Evolutionary conservation across 2,329 filamentous ascomycete species (phyloP).

Genomic region (Polychaeton citri): DNA sequence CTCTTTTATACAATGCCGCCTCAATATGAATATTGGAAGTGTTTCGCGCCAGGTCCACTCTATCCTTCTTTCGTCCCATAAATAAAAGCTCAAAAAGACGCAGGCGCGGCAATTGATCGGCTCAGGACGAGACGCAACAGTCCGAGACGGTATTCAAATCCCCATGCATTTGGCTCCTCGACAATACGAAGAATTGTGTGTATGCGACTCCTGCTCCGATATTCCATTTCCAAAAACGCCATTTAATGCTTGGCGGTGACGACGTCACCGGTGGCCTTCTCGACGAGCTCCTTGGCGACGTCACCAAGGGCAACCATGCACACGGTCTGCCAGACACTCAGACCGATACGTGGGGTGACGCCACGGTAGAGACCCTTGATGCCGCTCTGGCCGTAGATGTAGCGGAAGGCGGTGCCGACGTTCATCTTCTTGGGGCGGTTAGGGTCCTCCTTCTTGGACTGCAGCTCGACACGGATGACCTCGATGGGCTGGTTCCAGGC

Average conservation of each 20-base stretch:
- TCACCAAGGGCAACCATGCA: conserved; percentile 99
- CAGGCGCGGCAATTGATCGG: too few species aligned
- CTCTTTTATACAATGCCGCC: too few species aligned
- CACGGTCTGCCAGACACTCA: conserved; percentile 97
- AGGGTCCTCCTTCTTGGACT: conserved; percentile 95
- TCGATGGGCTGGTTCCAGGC: conserved; percentile 99
- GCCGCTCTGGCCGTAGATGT: conserved; percentile 86
- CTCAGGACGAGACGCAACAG: too few species aligned
- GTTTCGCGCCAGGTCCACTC: too few species aligned
- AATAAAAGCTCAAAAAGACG: too few species aligned
- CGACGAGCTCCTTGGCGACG: conserved; percentile 53
- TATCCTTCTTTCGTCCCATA: too few species aligned
- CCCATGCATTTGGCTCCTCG: too few species aligned
- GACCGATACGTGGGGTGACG: conserved; percentile 82
- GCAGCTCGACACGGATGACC: conserved; percentile 99
- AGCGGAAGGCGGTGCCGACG: conserved; percentile 65
- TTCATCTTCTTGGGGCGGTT: conserved; percentile 99
- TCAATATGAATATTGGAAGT: too few species aligned
- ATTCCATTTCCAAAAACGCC: too few species aligned
- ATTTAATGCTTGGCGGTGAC: conserved; percentile 56
- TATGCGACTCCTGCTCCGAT: too few species aligned
- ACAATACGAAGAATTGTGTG: too few species aligned
- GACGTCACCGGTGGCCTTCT: conserved; percentile 49
- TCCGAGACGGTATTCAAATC: too few species aligned
- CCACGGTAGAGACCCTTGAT: conserved; percentile 89